These are phyloP conservation scores for Halophytophthora polymorphica DNA, from an alignment of 352 stramenopile species.

Conservation along the genomic window DNA sequence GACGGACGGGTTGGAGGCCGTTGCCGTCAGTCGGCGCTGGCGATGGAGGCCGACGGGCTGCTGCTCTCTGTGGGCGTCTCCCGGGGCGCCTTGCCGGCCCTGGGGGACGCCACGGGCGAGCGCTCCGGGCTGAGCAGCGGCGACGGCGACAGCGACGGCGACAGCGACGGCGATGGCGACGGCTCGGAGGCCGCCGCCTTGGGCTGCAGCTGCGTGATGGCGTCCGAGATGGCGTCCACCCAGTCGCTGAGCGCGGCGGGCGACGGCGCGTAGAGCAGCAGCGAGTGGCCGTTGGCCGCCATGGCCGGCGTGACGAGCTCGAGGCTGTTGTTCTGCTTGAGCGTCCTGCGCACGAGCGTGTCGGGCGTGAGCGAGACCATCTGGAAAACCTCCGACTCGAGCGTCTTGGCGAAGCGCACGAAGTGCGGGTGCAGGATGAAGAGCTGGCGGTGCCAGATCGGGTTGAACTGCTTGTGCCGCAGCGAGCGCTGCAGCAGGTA, in stretches of 20 bases:
- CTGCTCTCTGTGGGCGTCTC: conserved; percentile 22
- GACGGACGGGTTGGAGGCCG: too few species aligned
- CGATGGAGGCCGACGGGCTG: conserved; percentile 14
- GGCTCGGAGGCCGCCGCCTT: conserved; percentile 4
- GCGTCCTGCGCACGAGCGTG: conserved; percentile 62
- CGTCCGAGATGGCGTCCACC: conserved; percentile 55
- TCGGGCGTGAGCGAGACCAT: conserved; percentile 66
- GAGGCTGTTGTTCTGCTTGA: conserved; percentile 78
- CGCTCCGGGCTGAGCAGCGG: conserved; percentile 11
- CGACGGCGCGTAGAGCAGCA: conserved; percentile 64
- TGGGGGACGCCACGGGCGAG: conserved; percentile 22
- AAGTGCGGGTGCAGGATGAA: conserved; percentile 74
- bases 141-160: not conserved
- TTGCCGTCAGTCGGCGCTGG: conserved; percentile 9
- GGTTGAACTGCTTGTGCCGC: conserved; percentile 83
- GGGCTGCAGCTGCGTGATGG: conserved; percentile 40
- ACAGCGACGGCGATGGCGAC: not conserved
- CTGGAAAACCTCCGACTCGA: conserved; percentile 65
- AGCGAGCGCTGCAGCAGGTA: conserved; percentile 87
- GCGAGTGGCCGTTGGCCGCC: conserved; percentile 57
- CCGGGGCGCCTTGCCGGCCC: conserved; percentile 4
- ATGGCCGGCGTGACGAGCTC: conserved; percentile 73
- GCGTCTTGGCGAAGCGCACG: conserved; percentile 66
- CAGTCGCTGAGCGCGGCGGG: conserved; percentile 46
- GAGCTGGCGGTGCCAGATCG: conserved; percentile 72